A percentile compares a stretch with the other conserved stretches of the same genome.
Evolutionary conservation across 305 asterid genomes (phyloP).

Genomic region (Fraxinus angustifolia): DNA sequence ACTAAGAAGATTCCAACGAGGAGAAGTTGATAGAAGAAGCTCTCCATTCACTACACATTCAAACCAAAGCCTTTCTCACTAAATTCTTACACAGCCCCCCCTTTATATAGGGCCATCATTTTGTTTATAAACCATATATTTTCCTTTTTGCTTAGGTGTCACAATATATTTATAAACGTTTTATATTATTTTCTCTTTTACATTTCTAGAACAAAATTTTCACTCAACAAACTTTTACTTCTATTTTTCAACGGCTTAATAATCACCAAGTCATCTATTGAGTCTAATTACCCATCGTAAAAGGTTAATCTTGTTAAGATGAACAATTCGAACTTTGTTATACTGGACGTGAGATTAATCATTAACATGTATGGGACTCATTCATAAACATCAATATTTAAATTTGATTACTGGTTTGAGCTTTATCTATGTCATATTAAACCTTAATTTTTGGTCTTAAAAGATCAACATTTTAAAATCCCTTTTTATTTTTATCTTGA

Average conservation of each 20-base stretch:
- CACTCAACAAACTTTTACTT: background rate
- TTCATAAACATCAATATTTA: background rate
- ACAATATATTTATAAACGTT: background rate
- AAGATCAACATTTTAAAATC: background rate
- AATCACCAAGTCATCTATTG: background rate
- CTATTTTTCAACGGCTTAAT: background rate
- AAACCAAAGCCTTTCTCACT: background rate
- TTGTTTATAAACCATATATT: too few relatives aligned
- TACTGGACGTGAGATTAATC: background rate
- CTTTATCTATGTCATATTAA: background rate
- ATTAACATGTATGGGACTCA: too few relatives aligned
- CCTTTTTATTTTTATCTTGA: background rate
- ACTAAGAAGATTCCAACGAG: conserved; percentile 17
- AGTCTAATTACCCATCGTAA: background rate
- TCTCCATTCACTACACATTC: conserved; percentile 21
- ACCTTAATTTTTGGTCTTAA: background rate
- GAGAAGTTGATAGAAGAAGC: conserved; percentile 20
- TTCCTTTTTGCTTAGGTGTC: background rate
- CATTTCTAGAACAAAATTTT: background rate
- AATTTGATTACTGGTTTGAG: background rate
- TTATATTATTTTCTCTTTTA: background rate
- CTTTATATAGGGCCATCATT: conserved; percentile 20
- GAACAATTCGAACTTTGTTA: background rate
- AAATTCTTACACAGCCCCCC: conserved; percentile 1
- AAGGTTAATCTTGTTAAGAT: background rate